Evolutionary conservation across 371 early-diverging fungal species (phyloP).

Genomic region (Mortierella sp.): DNA sequence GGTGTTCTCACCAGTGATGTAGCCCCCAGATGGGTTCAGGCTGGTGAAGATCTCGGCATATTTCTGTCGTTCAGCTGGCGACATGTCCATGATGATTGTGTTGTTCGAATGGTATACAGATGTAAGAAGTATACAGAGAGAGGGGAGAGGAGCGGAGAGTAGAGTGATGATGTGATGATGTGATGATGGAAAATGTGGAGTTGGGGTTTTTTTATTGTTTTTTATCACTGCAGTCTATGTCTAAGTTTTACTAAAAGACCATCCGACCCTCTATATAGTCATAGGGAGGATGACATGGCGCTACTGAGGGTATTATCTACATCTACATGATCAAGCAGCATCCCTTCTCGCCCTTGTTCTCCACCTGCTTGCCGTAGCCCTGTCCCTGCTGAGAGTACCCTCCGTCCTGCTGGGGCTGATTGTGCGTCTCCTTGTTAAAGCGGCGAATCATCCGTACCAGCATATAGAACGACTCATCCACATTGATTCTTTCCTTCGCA

Average conservation of each 20-base stretch:
- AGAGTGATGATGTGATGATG: too few relatives aligned
- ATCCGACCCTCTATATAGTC: too few relatives aligned
- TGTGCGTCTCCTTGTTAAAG: too few relatives aligned
- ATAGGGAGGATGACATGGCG: too few relatives aligned
- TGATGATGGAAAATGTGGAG: too few relatives aligned
- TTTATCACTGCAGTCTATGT: too few relatives aligned
- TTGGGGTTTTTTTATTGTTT: too few relatives aligned
- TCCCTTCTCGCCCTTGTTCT: slow-evolving; percentile 61
- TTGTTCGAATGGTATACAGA: neutral
- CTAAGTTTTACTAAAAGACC: too few relatives aligned
- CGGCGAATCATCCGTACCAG: slow-evolving; percentile 85
- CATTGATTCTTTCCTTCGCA: slow-evolving; percentile 89
- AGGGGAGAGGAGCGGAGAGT: neutral
- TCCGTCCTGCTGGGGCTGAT: too few relatives aligned
- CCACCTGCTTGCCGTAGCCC: slow-evolving; percentile 62
- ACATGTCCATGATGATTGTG: slow-evolving; percentile 42
- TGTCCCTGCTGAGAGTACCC: slow-evolving; percentile 82
- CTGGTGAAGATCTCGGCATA: slow-evolving; percentile 75
- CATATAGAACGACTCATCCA: slow-evolving; percentile 81
- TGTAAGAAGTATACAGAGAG: neutral
- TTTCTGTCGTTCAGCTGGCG: slow-evolving; percentile 64
- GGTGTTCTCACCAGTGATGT: slow-evolving; percentile 68
- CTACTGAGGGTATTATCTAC: neutral
- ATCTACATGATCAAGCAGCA: slow-evolving; percentile 54
- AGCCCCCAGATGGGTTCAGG: slow-evolving; percentile 75